A percentile compares a stretch with the other conserved stretches of the same genome.
phyloP scores from a whole-genome alignment of 306 rosid species.

The Glycine soja region DNA sequence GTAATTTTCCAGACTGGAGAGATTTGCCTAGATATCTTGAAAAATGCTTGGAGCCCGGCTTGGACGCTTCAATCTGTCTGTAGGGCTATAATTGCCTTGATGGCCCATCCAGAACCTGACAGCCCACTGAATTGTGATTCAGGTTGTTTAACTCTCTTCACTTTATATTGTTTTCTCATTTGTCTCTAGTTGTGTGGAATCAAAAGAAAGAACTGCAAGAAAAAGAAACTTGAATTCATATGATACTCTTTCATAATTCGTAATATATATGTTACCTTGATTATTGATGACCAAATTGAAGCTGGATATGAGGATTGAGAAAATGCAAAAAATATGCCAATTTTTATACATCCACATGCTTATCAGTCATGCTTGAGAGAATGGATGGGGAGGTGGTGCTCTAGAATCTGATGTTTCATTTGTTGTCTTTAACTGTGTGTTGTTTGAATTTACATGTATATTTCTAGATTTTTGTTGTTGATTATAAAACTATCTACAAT shows the following conservation, averaged over 20 bases:
- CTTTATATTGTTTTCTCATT: constrained; percentile 7
- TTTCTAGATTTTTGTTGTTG: constrained; percentile 10
- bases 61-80: constrained; percentile 99
- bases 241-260: constrained; percentile 3
- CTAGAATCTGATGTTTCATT: neutral
- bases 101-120: constrained; percentile 99
- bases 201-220: constrained; percentile 19
- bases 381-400: too few species aligned
- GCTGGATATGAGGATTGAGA: constrained; percentile 24
- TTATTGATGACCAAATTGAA: constrained; percentile 13
- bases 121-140: constrained; percentile 99
- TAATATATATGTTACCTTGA: constrained; percentile 17
- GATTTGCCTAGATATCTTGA: constrained; percentile 96
- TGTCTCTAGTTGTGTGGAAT: neutral
- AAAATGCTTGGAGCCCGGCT: constrained; percentile 99
- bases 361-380: too few species aligned
- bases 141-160: constrained; percentile 54
- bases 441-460: constrained; percentile 20
- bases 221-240: constrained; percentile 25
- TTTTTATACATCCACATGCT: too few species aligned
- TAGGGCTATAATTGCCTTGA: constrained; percentile 94
- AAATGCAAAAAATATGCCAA: neutral
- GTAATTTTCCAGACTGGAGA: constrained; percentile 80
- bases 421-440: constrained; percentile 7
- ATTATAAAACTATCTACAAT: constrained; percentile 6